These are phyloP conservation scores for Ambrosiella cleistominuta DNA, from an alignment of 2,329 filamentous ascomycete genomes.

Conservation along the genomic window DNA sequence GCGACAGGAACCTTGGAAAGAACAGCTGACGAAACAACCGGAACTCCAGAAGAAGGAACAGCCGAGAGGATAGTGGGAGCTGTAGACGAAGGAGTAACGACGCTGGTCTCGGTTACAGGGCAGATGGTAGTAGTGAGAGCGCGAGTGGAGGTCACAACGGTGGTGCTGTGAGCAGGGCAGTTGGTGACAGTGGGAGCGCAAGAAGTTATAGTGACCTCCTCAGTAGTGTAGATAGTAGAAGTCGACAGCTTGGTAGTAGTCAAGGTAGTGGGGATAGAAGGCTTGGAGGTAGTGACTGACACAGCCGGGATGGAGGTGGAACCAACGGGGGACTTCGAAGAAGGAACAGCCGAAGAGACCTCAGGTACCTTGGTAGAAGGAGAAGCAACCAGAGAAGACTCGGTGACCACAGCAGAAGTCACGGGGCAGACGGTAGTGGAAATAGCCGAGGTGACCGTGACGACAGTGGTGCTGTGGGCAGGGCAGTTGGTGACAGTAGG, in stretches of 20 bases:
- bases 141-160: slow-evolving; percentile 13
- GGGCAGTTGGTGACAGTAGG: slow-evolving; percentile 26
- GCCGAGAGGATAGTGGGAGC: slow-evolving; percentile 12
- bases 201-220: slow-evolving; percentile 16
- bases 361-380: background rate
- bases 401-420: background rate
- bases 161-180: slow-evolving; percentile 21
- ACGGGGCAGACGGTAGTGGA: slow-evolving; percentile 29
- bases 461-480: slow-evolving; percentile 20
- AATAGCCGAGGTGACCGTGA: slow-evolving; percentile 23
- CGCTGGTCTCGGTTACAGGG: slow-evolving; percentile 18
- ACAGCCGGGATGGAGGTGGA: background rate
- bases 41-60: slow-evolving; percentile 6
- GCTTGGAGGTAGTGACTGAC: background rate
- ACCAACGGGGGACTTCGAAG: background rate
- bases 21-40: background rate
- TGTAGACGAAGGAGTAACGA: slow-evolving; percentile 13
- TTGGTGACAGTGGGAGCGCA: slow-evolving; percentile 28
- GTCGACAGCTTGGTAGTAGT: slow-evolving; percentile 16
- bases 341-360: background rate
- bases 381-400: background rate
- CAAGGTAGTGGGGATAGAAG: slow-evolving; percentile 4
- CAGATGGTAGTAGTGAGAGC: slow-evolving; percentile 29
- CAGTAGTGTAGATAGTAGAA: slow-evolving; percentile 25
- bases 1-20: no score